phyloP scores from a whole-genome alignment of 1,139 yeast species.

The Suhomyces anneliseae region DNA sequence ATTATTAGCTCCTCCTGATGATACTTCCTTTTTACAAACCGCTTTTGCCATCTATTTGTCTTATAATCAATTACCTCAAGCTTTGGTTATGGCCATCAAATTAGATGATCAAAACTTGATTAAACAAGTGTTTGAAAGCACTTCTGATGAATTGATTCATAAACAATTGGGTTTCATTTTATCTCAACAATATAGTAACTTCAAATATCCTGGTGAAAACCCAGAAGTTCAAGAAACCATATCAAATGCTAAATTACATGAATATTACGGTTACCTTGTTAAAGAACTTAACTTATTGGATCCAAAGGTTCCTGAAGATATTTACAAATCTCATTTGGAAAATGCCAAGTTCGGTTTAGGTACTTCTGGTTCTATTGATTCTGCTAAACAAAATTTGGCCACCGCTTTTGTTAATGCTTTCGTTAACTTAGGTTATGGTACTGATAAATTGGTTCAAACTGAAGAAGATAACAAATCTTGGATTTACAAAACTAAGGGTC shows the following conservation, averaged over 20 bases:
- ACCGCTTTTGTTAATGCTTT: conserved; percentile 91
- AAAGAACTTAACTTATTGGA: conserved; percentile 86
- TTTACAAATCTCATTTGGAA: conserved; percentile 88
- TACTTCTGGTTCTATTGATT: conserved; percentile 72
- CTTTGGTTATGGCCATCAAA: conserved; percentile 84
- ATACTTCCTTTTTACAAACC: conserved; percentile 78
- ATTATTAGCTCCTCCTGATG: conserved; percentile 93
- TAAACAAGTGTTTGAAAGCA: conserved; percentile 72
- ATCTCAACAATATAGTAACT: conserved; percentile 83
- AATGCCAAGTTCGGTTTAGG: conserved; percentile 57
- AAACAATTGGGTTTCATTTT: conserved; percentile 90
- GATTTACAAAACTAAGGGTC: conserved; percentile 90
- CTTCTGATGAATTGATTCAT: conserved; percentile 70
- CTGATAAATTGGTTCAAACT: conserved; percentile 77
- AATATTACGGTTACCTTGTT: conserved; percentile 75
- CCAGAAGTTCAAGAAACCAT: conserved; percentile 84
- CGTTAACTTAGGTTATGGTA: conserved; percentile 86
- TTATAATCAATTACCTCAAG: conserved; percentile 83
- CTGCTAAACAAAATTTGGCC: conserved; percentile 96
- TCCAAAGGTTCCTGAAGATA: conserved; percentile 93
- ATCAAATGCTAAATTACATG: conserved; percentile 76
- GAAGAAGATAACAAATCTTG: conserved; percentile 74
- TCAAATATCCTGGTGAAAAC: conserved; percentile 60
- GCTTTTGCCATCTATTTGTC: conserved; percentile 86
- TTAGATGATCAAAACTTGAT: conserved; percentile 81